Evolutionary conservation across 139 green algal genomes (phyloP), one percentile per base, ranked within the genome.

Genomic region (Haematococcus sp.): DNA sequence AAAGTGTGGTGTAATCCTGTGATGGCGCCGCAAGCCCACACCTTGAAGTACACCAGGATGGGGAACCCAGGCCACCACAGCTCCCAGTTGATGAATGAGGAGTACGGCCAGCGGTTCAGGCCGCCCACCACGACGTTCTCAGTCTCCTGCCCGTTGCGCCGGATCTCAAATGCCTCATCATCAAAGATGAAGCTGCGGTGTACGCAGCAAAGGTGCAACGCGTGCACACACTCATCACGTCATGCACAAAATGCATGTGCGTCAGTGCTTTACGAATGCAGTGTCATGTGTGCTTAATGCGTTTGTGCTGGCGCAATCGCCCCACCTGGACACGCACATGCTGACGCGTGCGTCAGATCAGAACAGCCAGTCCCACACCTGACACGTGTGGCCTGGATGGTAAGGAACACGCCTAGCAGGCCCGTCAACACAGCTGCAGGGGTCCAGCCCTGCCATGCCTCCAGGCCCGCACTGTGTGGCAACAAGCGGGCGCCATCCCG

Each of bases 31-130:
- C n/a, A n/a, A n/a, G 13, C 40, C 19, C 78, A 4, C 51, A 93
- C 90, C 92, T 98, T 98, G 88, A 98, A 98, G 85, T 98, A 98
- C 0, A 97, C 91, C 19, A 99, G 85, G 16, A 98, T 80, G 27
- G 95, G 95, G 83, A 99, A 98, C 4, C 55, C 74, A 0, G 95
- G 93, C 85, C 86, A 99, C 95, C 94, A 97, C 51, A 96, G 88
- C 89, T 98, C 93, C 93, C 91, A 94, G 80, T 92, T 93, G 31
- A 87, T 79, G 71, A 98, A 97, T 20, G 79, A 87, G 74, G 91
- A 74, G 75, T 93, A 97, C 0, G 70, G 68, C 93, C 93, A 97
- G 5, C 79, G 71, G 86, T 96, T 97, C 32, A 76, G 65, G 27
- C 92, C 92, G 9, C 92, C 92, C 19, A 97, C 91, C 79, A 97